Conservation (phyloP, 2,329 filamentous ascomycete species). For the Myotisia sp. region DNA sequence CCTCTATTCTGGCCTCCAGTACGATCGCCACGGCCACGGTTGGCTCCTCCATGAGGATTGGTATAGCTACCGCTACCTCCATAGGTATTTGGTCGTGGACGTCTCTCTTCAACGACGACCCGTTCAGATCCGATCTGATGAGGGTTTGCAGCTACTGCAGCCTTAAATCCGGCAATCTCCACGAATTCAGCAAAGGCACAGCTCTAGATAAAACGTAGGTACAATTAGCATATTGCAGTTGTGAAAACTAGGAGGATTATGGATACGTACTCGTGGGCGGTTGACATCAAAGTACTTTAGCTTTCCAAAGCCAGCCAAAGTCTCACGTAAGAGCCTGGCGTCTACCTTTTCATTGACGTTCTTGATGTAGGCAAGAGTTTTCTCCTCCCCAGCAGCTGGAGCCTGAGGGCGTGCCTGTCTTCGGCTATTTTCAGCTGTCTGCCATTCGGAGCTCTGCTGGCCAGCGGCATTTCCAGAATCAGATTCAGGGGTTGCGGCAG, state of each 20-base stretch:
- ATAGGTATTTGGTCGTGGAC: constrained; percentile 56
- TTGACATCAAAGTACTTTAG: constrained; percentile 50
- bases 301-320: constrained; percentile 56
- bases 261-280: constrained; percentile 55
- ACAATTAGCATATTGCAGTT: neutral
- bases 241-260: constrained; percentile 1
- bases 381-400: constrained; percentile 49
- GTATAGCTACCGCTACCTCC: constrained; percentile 51
- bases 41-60: constrained; percentile 47
- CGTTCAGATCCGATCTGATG: constrained; percentile 70
- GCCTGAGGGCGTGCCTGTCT: constrained; percentile 64
- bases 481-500: constrained; percentile 31
- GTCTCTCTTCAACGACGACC: constrained; percentile 78
- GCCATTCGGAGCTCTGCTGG: constrained; percentile 61
- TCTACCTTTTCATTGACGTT: constrained; percentile 84
- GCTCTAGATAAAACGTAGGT: constrained; percentile 45
- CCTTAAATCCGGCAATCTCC: constrained; percentile 63
- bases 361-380: constrained; percentile 81
- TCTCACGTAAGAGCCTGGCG: constrained; percentile 53
- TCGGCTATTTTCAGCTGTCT: constrained; percentile 75
- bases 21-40: constrained; percentile 55
- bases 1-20: constrained; percentile 51
- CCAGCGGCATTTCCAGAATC: constrained; percentile 66
- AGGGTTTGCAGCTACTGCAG: constrained; percentile 70
- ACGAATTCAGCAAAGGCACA: constrained; percentile 94